Evolutionary conservation across 2,329 filamentous ascomycete genomes (phyloP), one percentile per base, ranked within the genome.

Genomic region (Colletotrichum sojae): DNA sequence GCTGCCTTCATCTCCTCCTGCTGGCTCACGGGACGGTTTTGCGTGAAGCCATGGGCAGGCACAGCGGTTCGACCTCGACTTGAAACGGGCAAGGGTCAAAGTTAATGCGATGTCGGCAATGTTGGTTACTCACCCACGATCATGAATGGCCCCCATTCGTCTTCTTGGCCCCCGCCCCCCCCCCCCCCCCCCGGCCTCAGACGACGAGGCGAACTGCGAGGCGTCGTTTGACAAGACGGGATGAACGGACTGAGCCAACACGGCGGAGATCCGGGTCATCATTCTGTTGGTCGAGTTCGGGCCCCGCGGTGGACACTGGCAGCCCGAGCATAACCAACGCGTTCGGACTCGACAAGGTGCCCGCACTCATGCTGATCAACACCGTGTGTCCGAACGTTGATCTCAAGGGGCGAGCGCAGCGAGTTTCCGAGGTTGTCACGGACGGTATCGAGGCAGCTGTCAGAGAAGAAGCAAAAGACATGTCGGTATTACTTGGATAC

Each of bases 261-360:
- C 58, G 15, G 16, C 57, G 53, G 58, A 87, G 82, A 75, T 84
- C 31, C 86, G 89, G 40, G 90, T 91, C 75, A 84, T 89, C 71
- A 92, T 86, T 77, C 87, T 89, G 36, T 80, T 92, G 2, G 76
- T 82, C 60, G 88, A 91, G 75, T 91, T 86, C 73, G 80, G 82
- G 0, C 78, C 80, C 80, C 4, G 86, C 85, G 12, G 73, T 84
- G 20, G 76, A 77, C 48, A 72, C 75, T 6, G 71, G 77, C n/a
- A 86, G 85, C 73, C 77, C 79, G 0, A 78, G 88, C 20, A 82
- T 85, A 0, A 82, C 76, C 49, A 80, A 88, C 69, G 81, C 84
- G 27, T 86, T 83, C 82, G 62, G 73, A 0, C 77, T 84, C 1
- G 88, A 91, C 74, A 90, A 91, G 84, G 78, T 86, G 46, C 54